These are phyloP conservation scores for Globisporangium iwayamae DNA, from an alignment of 352 stramenopile genomes.

Conservation along the genomic window DNA sequence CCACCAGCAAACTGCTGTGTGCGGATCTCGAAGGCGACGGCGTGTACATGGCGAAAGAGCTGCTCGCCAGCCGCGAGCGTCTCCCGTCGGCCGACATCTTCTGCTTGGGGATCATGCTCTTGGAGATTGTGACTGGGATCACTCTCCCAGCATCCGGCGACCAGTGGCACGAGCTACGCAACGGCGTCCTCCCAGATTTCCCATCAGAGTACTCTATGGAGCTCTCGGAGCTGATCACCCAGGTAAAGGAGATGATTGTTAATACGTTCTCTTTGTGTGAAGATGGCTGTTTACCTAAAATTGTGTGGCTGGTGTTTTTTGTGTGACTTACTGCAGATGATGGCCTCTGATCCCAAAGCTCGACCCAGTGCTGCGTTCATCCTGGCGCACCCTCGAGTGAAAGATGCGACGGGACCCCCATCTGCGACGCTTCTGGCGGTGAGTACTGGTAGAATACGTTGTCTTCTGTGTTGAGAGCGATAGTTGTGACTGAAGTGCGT, in stretches of 20 bases:
- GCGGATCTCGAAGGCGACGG: constrained; percentile 92
- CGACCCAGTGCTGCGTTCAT: constrained; percentile 9
- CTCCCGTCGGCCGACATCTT: constrained; percentile 92
- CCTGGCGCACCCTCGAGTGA: background rate
- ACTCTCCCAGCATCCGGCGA: constrained; percentile 47
- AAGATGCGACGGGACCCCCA: background rate
- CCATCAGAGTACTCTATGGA: constrained; percentile 45
- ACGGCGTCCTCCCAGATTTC: constrained; percentile 41
- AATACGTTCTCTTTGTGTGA: background rate
- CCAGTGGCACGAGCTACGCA: constrained; percentile 64
- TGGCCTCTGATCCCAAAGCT: constrained; percentile 4
- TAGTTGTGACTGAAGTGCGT: background rate
- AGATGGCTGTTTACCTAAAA: background rate
- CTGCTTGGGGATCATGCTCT: constrained; percentile 61
- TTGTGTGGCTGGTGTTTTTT: background rate
- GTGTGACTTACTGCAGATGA: constrained; percentile 4
- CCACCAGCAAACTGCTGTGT: constrained; percentile 8
- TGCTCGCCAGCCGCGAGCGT: constrained; percentile 67
- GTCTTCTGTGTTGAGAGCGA: background rate
- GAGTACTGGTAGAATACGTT: background rate
- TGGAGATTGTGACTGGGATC: constrained; percentile 16
- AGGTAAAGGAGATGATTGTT: constrained; percentile 11
- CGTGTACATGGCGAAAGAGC: constrained; percentile 89
- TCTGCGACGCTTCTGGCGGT: constrained; percentile 1
- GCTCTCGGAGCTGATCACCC: constrained; percentile 29